Conservation (phyloP, 306 rosid species). For the Trifolium pratense region DNA sequence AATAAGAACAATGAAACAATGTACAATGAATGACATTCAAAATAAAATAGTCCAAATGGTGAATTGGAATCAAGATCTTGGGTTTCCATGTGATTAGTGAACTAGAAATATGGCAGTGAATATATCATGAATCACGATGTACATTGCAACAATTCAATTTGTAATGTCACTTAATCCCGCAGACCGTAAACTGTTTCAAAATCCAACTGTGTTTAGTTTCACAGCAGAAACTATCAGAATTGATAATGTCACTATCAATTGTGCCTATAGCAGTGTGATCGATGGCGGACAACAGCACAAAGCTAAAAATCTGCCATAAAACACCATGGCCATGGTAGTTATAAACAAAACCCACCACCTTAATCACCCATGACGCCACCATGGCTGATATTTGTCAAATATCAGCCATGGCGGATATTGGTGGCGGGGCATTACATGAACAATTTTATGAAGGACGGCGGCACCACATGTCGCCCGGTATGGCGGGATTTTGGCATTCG, state of each 20-base stretch:
- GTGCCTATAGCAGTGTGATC: not conserved
- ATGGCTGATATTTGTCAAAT: not conserved
- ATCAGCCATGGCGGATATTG: too few relatives aligned
- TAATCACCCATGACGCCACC: not conserved
- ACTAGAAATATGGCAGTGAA: not conserved
- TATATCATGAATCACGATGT: constrained; percentile 21
- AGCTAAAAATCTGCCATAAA: not conserved
- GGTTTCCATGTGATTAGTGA: constrained; percentile 4
- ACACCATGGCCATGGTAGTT: not conserved
- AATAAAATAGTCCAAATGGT: constrained; percentile 9
- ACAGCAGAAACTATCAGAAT: not conserved
- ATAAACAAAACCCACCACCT: not conserved
- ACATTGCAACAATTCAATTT: constrained; percentile 8
- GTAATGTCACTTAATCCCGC: not conserved
- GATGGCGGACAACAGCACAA: not conserved
- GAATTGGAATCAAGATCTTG: not conserved
- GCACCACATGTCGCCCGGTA: too few relatives aligned
- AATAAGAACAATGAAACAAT: constrained; percentile 15
- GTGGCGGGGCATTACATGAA: too few relatives aligned
- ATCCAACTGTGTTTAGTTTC: not conserved
- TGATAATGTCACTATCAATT: not conserved
- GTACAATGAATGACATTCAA: constrained; percentile 24
- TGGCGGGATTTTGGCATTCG: too few relatives aligned
- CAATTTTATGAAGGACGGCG: too few relatives aligned
- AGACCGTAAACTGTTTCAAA: not conserved